Conservation (phyloP, 257 asterid genomes). For the Solanum ossicruentum region DNA sequence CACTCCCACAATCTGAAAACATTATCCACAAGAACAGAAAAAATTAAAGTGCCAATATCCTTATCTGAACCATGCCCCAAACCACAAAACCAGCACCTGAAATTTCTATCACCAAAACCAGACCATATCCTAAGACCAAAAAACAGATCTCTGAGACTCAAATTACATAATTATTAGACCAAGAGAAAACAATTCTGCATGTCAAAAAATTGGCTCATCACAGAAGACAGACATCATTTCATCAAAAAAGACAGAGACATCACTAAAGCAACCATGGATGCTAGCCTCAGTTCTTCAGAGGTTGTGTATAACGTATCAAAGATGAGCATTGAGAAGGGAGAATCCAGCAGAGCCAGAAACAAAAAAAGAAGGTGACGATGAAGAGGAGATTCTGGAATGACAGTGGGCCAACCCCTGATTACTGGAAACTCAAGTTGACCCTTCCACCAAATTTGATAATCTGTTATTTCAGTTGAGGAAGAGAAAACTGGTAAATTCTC, state of each 20-base stretch:
- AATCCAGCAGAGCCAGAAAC: not conserved
- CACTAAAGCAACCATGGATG: not conserved
- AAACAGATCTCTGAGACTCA: not conserved
- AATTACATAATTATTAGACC: not conserved
- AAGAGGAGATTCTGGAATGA: not conserved
- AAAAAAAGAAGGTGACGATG: not conserved
- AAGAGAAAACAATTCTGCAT: not conserved
- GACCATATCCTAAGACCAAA: not conserved
- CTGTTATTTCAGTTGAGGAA: not conserved
- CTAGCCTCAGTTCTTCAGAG: not conserved
- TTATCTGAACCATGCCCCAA: not conserved
- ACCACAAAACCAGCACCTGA: not conserved
- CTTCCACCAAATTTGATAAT: not conserved
- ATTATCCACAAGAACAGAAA: not conserved
- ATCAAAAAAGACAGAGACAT: not conserved
- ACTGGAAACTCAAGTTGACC: not conserved
- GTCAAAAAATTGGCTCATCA: not conserved
- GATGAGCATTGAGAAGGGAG: not conserved
- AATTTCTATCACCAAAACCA: not conserved
- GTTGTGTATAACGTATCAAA: not conserved
- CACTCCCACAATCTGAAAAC: not conserved
- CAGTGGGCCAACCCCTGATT: not conserved
- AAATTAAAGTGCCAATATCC: not conserved
- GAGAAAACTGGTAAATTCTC: not conserved
- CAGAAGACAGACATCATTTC: not conserved